A percentile compares a stretch with the other conserved stretches of the same genome.
These are phyloP conservation scores for Blumeria hordei DNA, from an alignment of 2,329 filamentous ascomycete species.

Conservation along the genomic window DNA sequence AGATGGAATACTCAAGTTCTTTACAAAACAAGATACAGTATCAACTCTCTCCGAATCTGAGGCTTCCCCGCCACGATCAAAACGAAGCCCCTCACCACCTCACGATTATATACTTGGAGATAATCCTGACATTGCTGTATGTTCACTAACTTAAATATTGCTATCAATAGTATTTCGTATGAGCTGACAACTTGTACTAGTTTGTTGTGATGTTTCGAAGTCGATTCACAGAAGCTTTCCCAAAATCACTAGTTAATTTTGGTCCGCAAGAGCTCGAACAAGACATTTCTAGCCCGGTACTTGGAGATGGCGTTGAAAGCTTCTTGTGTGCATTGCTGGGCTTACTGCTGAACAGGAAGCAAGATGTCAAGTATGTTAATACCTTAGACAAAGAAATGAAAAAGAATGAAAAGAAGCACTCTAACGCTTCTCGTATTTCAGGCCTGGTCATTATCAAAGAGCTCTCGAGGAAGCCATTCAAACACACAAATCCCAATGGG, in stretches of 20 bases:
- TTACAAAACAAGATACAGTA: constrained; percentile 26
- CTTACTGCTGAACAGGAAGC: constrained; percentile 85
- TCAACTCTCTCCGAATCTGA: constrained; percentile 26
- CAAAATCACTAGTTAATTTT: constrained; percentile 67
- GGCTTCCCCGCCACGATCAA: constrained; percentile 39
- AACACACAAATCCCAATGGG: constrained; percentile 73
- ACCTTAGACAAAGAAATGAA: too few relatives aligned
- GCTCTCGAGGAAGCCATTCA: constrained; percentile 84
- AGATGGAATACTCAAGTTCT: constrained; percentile 42
- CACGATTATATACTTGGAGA: constrained; percentile 81
- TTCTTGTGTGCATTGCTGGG: constrained; percentile 75
- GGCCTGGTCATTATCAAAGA: constrained; percentile 74
- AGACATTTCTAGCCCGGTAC: constrained; percentile 53
- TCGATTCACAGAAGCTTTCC: constrained; percentile 75
- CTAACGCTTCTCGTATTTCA: constrained; percentile 17
- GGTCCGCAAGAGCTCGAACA: constrained; percentile 88
- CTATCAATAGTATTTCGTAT: constrained; percentile 11
- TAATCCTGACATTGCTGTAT: constrained; percentile 75
- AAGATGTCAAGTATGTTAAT: constrained; percentile 66
- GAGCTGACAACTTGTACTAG: constrained; percentile 25
- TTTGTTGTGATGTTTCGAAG: constrained; percentile 97
- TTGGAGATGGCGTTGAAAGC: constrained; percentile 66
- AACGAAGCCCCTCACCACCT: constrained; percentile 66
- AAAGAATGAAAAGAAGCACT: too few relatives aligned
- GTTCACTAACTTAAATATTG: constrained; percentile 18